Evolutionary conservation across 345 rosid genomes (phyloP), one percentile per base, ranked within the genome.

Genomic region (Mallotus nudiflorus): DNA sequence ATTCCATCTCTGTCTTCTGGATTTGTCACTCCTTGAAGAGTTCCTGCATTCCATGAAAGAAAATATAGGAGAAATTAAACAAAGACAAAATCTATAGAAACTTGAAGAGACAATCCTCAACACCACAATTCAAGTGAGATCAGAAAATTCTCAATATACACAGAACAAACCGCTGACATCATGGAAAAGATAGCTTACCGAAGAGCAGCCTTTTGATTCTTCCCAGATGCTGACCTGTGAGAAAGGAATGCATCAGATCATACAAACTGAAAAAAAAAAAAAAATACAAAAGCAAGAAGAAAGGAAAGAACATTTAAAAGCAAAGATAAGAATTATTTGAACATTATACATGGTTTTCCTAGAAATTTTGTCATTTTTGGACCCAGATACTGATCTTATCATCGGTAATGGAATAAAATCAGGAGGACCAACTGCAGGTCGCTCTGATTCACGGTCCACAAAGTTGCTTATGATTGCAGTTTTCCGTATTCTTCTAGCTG

Each of bases 361-460:
- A 72, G 76, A 29, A 2, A 77, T 56, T 83, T 87, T 73, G 48
- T 68, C 54, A 81, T 55, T 49, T 62, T 52, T 78, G n/a, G 74
- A 69, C 64, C 78, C 86, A 69, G 87, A 69, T 54, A 39, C 74
- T 19, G 75, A 54, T 66, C 69, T 33, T 52, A 68, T 66, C 64
- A 63, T 62, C 9, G 81, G 83, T 58, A 68, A 52, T 20, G 86
- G 78, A 71, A 85, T 56, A 59, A 90, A 86, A 81, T 89, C 87
- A 40, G 69, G 73, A 48, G 85, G 81, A 72, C 84, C 80, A 59
- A 88, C 84, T 53, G 86, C 82, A 51, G 98, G 97, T 29, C 98
- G 92, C 71, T 92, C 96, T 14, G 85, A 74, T 70, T 90, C 96
- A 48, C 94, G 78, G 71, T 95, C 99, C 19, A 95, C 99, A 78